A percentile compares a stretch with the other conserved stretches of the same genome.
Conservation (phyloP, 2,329 filamentous ascomycete genomes). For the Alternaria dauci region DNA sequence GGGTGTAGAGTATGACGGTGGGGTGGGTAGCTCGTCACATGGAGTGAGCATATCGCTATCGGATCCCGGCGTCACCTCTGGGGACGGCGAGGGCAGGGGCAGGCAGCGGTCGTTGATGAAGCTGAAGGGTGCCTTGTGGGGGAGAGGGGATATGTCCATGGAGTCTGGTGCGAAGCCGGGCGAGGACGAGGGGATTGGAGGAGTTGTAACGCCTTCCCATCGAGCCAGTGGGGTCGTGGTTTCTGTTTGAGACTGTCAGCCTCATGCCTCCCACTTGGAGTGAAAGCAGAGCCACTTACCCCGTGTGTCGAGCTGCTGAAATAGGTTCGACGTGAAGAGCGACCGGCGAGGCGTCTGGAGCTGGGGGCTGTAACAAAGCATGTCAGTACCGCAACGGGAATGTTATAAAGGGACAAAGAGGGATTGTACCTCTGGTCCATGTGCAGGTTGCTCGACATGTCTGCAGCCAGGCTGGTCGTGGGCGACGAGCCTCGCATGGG, state of each 20-base stretch:
- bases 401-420: constrained; percentile 37
- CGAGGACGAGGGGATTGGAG: constrained; percentile 84
- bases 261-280: constrained; percentile 23
- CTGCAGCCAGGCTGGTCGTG: constrained; percentile 87
- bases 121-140: constrained; percentile 77
- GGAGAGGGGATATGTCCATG: constrained; percentile 94
- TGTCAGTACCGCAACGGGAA: constrained; percentile 48
- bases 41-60: constrained; percentile 57
- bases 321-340: constrained; percentile 78
- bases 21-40: constrained; percentile 42
- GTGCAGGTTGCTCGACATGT: constrained; percentile 96
- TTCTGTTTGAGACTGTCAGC: constrained; percentile 49
- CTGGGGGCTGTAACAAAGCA: constrained; percentile 70
- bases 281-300: constrained; percentile 60
- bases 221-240: constrained; percentile 57
- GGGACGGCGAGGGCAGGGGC: constrained; percentile 75
- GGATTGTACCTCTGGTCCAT: constrained; percentile 83
- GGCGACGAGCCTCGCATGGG: constrained; percentile 86
- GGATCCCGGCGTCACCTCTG: constrained; percentile 58
- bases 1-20: constrained; percentile 36
- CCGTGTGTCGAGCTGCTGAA: constrained; percentile 65
- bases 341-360: constrained; percentile 83
- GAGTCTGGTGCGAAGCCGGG: constrained; percentile 75
- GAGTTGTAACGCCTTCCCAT: constrained; percentile 78
- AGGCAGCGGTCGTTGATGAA: constrained; percentile 68